phyloP scores from a whole-genome alignment of 73 alveolate genomes.

The Urostyla sp. region DNA sequence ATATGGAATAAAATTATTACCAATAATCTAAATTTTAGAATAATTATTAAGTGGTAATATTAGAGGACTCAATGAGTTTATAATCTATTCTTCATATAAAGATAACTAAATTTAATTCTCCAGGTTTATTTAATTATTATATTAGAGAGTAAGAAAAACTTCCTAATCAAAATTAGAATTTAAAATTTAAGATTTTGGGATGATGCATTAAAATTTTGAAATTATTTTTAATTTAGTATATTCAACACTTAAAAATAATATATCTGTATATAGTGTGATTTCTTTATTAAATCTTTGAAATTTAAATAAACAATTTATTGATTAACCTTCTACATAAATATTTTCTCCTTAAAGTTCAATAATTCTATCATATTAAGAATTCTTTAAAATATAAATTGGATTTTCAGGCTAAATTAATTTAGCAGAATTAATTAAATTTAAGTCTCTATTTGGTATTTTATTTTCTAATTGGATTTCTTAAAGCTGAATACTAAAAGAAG shows the following conservation, averaged over 20 bases:
- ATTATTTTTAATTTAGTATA: neutral
- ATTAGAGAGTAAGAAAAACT: too few relatives aligned
- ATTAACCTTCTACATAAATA: neutral
- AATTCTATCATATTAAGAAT: neutral
- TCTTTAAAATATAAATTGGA: neutral
- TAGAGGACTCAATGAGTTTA: too few relatives aligned
- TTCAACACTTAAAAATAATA: neutral
- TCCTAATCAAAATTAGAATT: too few relatives aligned
- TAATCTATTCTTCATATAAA: too few relatives aligned
- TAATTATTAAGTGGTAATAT: too few relatives aligned
- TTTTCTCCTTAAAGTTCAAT: neutral
- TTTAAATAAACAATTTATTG: neutral
- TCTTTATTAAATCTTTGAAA: neutral
- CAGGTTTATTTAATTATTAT: too few relatives aligned
- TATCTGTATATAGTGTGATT: neutral
- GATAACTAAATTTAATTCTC: too few relatives aligned
- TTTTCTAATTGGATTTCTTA: neutral
- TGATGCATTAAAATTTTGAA: neutral
- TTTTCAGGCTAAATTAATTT: neutral
- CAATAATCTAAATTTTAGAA: too few relatives aligned
- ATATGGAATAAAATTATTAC: too few relatives aligned
- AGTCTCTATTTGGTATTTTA: neutral
- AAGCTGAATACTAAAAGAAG: neutral
- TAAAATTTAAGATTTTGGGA: neutral
- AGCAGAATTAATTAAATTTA: neutral